Conservation (phyloP, 148 eudicot genomes). For the Beta vulgaris region DNA sequence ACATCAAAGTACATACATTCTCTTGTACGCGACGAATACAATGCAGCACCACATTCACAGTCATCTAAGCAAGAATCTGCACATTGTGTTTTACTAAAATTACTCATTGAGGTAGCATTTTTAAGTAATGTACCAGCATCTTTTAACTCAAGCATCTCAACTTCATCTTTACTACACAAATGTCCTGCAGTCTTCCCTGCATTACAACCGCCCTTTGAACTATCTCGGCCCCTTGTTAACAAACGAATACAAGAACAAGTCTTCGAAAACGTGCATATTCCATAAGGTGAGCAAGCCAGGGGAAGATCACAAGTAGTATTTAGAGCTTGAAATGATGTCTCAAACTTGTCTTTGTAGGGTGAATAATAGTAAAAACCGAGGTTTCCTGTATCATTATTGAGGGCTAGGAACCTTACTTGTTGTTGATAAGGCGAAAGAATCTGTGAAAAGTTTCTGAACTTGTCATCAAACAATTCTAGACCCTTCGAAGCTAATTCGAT, state of each 20-base stretch:
- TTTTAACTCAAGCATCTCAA: constrained; percentile 56
- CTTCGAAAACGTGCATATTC: constrained; percentile 59
- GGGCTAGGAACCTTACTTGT: constrained; percentile 49
- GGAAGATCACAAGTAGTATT: constrained; percentile 80
- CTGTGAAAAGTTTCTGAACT: constrained; percentile 42
- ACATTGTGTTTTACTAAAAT: constrained; percentile 43
- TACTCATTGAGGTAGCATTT: constrained; percentile 17
- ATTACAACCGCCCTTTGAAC: constrained; percentile 35
- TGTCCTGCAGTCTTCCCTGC: constrained; percentile 18
- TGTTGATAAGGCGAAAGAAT: constrained; percentile 37
- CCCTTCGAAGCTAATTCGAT: constrained; percentile 60
- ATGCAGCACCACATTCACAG: constrained; percentile 66
- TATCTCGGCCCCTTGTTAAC: constrained; percentile 16
- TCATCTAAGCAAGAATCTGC: constrained; percentile 50
- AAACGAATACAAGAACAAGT: constrained; percentile 62
- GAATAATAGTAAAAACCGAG: constrained; percentile 68
- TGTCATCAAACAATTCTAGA: constrained; percentile 55
- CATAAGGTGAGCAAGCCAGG: constrained; percentile 59
- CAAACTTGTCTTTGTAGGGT: constrained; percentile 43
- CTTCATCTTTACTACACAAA: constrained; percentile 37
- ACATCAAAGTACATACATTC: constrained; percentile 58
- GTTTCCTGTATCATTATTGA: constrained; percentile 68
- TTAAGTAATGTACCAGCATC: constrained; percentile 51
- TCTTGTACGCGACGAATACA: constrained; percentile 25
- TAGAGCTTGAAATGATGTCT: constrained; percentile 59